These are phyloP conservation scores for Sporothrix phasma DNA, from an alignment of 2,329 filamentous ascomycete genomes.

Conservation along the genomic window DNA sequence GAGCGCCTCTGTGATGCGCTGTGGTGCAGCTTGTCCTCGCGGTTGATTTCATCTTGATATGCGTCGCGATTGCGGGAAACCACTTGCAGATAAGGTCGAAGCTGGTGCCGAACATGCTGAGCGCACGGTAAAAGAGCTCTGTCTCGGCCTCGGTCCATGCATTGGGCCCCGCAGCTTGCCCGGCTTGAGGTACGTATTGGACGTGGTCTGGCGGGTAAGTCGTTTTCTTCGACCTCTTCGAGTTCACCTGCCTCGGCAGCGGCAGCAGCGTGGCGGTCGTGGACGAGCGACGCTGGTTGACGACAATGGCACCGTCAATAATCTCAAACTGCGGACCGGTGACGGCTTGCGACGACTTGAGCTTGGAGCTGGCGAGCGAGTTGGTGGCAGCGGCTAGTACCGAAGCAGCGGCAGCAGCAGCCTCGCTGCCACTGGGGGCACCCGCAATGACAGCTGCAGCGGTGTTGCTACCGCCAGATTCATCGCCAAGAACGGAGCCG, in stretches of 20 bases:
- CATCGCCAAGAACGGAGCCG: slow-evolving; percentile 2
- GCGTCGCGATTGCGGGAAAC: slow-evolving; percentile 64
- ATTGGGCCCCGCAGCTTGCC: slow-evolving; percentile 54
- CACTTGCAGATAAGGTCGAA: slow-evolving; percentile 71
- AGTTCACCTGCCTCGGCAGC: slow-evolving; percentile 41
- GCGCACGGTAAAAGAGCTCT: slow-evolving; percentile 63
- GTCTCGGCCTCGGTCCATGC: slow-evolving; percentile 64
- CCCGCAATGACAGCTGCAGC: neutral
- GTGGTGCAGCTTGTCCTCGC: slow-evolving; percentile 60
- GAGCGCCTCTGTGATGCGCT: slow-evolving; percentile 53
- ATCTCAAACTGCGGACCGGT: slow-evolving; percentile 49
- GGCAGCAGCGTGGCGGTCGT: slow-evolving; percentile 58
- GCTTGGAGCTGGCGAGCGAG: neutral
- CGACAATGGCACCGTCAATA: slow-evolving; percentile 61
- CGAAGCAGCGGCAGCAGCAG: slow-evolving; percentile 13
- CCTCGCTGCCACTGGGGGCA: neutral
- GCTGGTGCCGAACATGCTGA: slow-evolving; percentile 71
- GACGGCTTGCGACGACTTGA: slow-evolving; percentile 15
- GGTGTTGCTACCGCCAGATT: neutral
- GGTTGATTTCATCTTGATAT: slow-evolving; percentile 73
- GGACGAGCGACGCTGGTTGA: slow-evolving; percentile 58
- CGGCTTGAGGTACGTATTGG: slow-evolving; percentile 52
- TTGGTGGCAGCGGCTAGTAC: slow-evolving; percentile 10
- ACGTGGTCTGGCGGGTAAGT: slow-evolving; percentile 61
- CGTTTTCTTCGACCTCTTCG: slow-evolving; percentile 64